Evolutionary conservation across 2,329 filamentous ascomycete species (phyloP).

Genomic region (Fusarium siculi): DNA sequence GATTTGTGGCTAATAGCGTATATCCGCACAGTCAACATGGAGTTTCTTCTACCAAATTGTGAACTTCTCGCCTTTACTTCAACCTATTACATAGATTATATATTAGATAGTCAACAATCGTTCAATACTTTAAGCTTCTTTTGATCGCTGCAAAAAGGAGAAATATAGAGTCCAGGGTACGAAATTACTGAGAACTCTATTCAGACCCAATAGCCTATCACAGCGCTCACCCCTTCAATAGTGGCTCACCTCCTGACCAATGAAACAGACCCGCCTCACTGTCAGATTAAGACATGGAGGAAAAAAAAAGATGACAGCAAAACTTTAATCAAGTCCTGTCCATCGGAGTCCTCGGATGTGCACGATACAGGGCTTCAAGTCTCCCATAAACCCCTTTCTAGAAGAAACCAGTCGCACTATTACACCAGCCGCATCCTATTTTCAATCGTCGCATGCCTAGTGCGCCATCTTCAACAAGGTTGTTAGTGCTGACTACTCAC

Average conservation of each 20-base stretch:
- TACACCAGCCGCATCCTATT: not conserved
- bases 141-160: not conserved
- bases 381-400: not conserved
- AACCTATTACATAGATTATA: rapidly evolving
- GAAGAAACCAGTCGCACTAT: not conserved
- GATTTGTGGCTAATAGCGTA: rapidly evolving
- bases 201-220: not conserved
- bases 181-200: not conserved
- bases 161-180: not conserved
- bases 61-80: rapidly evolving
- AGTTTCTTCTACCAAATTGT: not conserved
- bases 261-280: not conserved
- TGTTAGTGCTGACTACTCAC: slow-evolving; percentile 1
- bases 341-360: not conserved
- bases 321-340: not conserved
- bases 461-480: not conserved
- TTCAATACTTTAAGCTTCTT: no score
- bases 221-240: not conserved
- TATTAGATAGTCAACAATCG: not conserved
- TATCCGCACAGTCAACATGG: rapidly evolving
- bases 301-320: slow-evolving; percentile 2
- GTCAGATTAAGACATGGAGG: not conserved
- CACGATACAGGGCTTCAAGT: not conserved
- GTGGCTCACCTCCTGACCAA: not conserved
- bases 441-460: not conserved